Evolutionary conservation across 75 land plant genomes (phyloP), one percentile per base, ranked within the genome.

Genomic region (Pinus albicaulis): DNA sequence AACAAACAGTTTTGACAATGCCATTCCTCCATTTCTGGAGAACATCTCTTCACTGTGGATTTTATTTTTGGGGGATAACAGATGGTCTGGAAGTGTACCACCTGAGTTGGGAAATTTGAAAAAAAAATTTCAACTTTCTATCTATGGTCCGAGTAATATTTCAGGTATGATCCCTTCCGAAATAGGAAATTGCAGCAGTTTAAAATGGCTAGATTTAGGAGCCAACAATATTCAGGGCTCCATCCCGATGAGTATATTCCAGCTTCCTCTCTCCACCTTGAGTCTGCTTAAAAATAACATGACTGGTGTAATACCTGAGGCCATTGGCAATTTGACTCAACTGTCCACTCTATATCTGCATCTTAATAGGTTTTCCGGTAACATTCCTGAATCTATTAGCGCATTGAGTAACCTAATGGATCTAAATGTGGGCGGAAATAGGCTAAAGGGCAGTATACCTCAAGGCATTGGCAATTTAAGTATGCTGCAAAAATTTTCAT

Each of bases 1-100:
- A 19, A 3, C 55, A 5, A 89, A 89, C 48, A 64, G 28, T 14
- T 58, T 89, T 20, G 80, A 85, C 13, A 66, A 74, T 28, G 31
- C 48, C 7, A 44, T 44, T 44, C 48, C 48, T 44, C 7, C 48
- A 4, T 44, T 7, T 44, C 48, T 44, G 6, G 62, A 25, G 7
- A 23, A 59, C 24, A 7, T 23, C 23, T 59, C 62, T 59, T 59
- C 62, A 0, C 62, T 59, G 11, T 4, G 4, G 7, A 59, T 23
- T 22, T 8, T 59, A 4, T 58, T 58, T 58, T 58, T 58, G 59
- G 59, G 59, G 17, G 59, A 58, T 7, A 58, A 58, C 22, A 19
- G 19, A 19, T 16, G 17, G 59, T 58, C 19, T 2, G 22, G 59
- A 6, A 58, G 22, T 14, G 4, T 58, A 58, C 48, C 48, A 44